Base-by-base conservation (phyloP, 148 eudicot species). In the Salicornia ramosissima region DNA sequence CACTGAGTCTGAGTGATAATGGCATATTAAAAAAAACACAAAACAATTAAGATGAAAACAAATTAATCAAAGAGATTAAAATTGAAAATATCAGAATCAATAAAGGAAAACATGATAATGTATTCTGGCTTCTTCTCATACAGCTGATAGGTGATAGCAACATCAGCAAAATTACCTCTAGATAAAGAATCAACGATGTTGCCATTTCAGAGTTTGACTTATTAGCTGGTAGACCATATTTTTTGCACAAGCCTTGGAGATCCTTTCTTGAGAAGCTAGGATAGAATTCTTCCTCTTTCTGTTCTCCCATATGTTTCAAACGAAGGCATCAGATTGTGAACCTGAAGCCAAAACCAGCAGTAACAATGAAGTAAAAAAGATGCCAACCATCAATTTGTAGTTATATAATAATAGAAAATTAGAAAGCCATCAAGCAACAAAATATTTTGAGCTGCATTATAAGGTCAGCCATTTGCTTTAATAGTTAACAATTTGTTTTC, bases 191-290 rank as follows among this genome's bases (percentile, higher is more conserved):
- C 74, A 82, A 71, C 28, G 86, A 80, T 51, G 80, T 71, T n/a
- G 64, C 86, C 79, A 85, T 80, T 80, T 78, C 80, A 60, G 80
- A 69, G 74, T 78, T 85, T 67, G 85, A 72, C 74, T 67, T 82
- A 51, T 80, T 78, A 64, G 88, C 84, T 54, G 84, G 80, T 64
- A 82, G 76, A 30, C 85, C 88, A 82, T 80, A 79, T 74, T 81
- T 80, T 75, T 73, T 82, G 82, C 83, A 85, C 79, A 83, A 70
- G 59, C 69, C 76, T 70, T 83, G 86, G 42, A 83, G 82, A 72
- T 83, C 80, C 73, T 82, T 82, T 64, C 82, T 77, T 52, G 83
- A 69, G 50, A 79, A 80, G 69, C 77, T 74, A 77, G 29, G 76
- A 71, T 77, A 82, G 50, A 77, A 59, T 71, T 79, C 81, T 67